Evolutionary conservation across 139 green algal genomes (phyloP).

Genomic region (Chloropicon primus): DNA sequence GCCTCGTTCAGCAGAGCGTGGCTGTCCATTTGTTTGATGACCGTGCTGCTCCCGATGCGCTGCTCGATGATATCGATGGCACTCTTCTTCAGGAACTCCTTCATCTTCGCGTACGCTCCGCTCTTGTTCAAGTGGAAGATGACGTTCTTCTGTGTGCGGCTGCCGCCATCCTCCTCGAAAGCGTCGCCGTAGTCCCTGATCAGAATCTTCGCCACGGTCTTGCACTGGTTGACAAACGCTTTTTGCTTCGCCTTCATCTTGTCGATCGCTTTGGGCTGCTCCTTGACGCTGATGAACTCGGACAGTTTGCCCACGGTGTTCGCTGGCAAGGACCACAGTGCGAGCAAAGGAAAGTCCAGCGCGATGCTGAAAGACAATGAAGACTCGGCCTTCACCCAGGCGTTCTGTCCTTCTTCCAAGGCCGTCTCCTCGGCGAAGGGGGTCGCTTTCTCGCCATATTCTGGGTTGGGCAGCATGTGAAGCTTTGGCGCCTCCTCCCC

Average conservation of each 20-base stretch:
- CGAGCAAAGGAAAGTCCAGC: background rate
- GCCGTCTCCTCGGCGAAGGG: background rate
- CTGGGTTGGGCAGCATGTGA: background rate
- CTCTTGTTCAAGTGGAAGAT: background rate
- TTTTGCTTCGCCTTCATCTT: background rate
- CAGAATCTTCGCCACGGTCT: background rate
- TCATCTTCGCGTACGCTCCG: background rate
- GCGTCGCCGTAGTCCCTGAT: background rate
- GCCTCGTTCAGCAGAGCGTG: background rate
- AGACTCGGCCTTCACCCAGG: background rate
- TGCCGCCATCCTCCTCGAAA: background rate
- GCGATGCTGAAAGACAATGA: background rate
- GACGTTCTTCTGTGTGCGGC: background rate
- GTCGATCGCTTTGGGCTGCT: background rate
- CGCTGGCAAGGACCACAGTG: background rate
- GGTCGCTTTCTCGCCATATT: background rate
- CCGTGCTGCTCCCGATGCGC: background rate
- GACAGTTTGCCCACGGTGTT: background rate
- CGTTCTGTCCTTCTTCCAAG: background rate
- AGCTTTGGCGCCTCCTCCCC: background rate
- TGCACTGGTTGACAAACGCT: background rate
- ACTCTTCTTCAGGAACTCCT: background rate
- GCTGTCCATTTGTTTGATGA: background rate
- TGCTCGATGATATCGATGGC: background rate
- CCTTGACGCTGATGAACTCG: background rate